Base-by-base conservation (phyloP, 2,329 filamentous ascomycete genomes). In the Alternaria angustiovoidea region DNA sequence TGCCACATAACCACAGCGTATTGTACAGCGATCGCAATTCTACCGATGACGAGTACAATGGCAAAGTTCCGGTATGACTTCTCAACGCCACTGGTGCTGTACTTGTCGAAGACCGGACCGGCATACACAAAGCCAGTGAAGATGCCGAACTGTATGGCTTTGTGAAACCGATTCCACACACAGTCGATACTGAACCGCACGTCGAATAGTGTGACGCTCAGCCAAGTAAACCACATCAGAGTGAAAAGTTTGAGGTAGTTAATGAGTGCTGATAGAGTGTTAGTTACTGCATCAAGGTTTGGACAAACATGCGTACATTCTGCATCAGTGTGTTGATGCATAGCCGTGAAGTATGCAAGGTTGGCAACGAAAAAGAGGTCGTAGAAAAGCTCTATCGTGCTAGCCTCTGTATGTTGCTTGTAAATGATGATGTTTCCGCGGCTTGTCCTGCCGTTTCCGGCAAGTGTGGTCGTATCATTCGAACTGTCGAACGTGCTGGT, bases 201-300 rank as follows among this genome's bases (percentile, higher is more conserved):
- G 73, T 91, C 88, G 70, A 87, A 89, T 1, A 90, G 76, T 11
- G 85, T 84, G 16, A 86, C 84, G 53, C 87, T 80, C 16, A 89
- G 81, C 88, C 89, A 91, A 16, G 86, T 89, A 59, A 89, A 86
- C 88, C 88, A 91, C 14, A 90, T 78, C 11, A 90, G 79, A 7
- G 84, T 78, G 70, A 87, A 82, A 63, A 85, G 85, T 47, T 85
- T 79, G 54, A 86, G 76, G 67, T 86, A 84, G 51, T 82, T 67
- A 51, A 71, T 64, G 5, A 81, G 65, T 22, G 60, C 66, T 70
- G n/a, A 28, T 3, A 7, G 7, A 20, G 9, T n/a, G 12, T 68
- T 20, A 66, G 59, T 51, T 1, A 14, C 12, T 11, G 12, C 5
- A 49, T 8, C 9, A 16, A 9, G 3, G 6, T 2, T 5, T 39